Conservation (phyloP, 2,329 filamentous ascomycete species). For the Fusarium dimerum region DNA sequence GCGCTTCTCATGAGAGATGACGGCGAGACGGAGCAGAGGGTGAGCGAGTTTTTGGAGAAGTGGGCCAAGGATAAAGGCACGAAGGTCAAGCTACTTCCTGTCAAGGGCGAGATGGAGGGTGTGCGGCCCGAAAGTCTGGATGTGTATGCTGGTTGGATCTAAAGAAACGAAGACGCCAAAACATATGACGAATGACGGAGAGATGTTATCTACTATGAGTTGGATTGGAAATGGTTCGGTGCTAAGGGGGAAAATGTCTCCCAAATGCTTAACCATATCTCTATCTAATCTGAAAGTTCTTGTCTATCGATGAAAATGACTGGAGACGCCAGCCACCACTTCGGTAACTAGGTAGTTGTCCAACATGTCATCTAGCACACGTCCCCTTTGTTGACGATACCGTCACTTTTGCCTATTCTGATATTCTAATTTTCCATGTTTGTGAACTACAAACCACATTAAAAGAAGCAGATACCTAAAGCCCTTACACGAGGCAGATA, state of each 20-base stretch:
- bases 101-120: conserved; percentile 74
- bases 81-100: conserved; percentile 67
- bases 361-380: too few relatives aligned
- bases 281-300: too few relatives aligned
- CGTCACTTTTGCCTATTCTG: neutral
- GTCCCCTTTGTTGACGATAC: neutral
- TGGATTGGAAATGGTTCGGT: too few relatives aligned
- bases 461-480: conserved; percentile 13
- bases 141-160: conserved; percentile 48
- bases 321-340: too few relatives aligned
- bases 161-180: conserved; percentile 1
- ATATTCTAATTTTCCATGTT: neutral
- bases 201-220: neutral
- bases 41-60: conserved; percentile 62
- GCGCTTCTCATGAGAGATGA: conserved; percentile 78
- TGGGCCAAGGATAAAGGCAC: conserved; percentile 65
- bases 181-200: conserved; percentile 2
- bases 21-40: conserved; percentile 56
- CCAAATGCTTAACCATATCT: too few relatives aligned
- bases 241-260: too few relatives aligned
- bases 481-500: neutral
- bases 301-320: too few relatives aligned
- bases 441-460: too few relatives aligned
- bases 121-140: conserved; percentile 48
- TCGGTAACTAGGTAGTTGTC: too few relatives aligned